Conservation (phyloP, 202 grass and related monocot genomes). For the Eragrostis tef region DNA sequence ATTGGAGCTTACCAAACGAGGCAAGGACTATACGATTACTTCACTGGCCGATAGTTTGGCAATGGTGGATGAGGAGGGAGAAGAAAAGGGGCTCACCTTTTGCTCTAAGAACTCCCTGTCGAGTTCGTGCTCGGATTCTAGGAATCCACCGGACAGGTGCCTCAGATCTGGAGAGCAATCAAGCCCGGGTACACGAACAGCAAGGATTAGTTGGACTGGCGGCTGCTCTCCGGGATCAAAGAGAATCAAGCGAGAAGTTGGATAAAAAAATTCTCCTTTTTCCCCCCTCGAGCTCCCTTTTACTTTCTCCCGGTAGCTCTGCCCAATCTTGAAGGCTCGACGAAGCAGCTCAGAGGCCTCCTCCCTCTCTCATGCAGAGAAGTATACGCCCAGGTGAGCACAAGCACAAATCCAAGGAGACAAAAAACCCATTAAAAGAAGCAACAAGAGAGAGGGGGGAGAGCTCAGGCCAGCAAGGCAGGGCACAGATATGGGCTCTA, state of each 20-base stretch:
- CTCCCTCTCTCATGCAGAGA: constrained; percentile 30
- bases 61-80: constrained; percentile 52
- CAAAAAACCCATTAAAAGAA: constrained; percentile 61
- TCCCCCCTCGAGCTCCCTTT: constrained; percentile 22
- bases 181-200: constrained; percentile 46
- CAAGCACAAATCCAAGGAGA: constrained; percentile 55
- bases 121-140: constrained; percentile 44
- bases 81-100: constrained; percentile 50
- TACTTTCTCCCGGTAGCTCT: constrained; percentile 31
- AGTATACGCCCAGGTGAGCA: constrained; percentile 41
- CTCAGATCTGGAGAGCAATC: constrained; percentile 65
- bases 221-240: constrained; percentile 48
- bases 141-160: constrained; percentile 60
- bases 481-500: constrained; percentile 68
- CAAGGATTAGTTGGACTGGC: constrained; percentile 53
- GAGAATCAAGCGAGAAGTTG: constrained; percentile 54
- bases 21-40: constrained; percentile 32
- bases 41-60: constrained; percentile 25
- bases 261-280: constrained; percentile 37
- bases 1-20: constrained; percentile 22
- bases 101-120: constrained; percentile 40
- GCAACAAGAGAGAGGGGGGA: constrained; percentile 1
- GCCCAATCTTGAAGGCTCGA: constrained; percentile 44
- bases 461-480: constrained; percentile 64
- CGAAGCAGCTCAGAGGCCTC: constrained; percentile 45